Base-by-base conservation (phyloP, 768 basidiomycete genomes). In the Leccinellum luteum region DNA sequence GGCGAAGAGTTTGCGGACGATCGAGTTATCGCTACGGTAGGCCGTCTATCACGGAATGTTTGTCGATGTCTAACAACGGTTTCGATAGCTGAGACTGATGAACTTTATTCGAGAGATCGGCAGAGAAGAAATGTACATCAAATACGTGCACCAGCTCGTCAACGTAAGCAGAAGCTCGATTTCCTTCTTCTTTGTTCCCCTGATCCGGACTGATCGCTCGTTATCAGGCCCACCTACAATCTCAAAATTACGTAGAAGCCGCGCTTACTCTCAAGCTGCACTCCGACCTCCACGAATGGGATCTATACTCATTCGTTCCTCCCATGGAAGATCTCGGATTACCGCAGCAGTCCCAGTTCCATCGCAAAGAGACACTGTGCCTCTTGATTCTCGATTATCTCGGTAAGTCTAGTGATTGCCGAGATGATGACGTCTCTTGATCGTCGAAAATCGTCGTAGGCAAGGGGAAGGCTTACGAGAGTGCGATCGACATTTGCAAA, bases 391-490 rank as follows among this genome's bases (percentile, higher is more conserved):
- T 98, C n/a, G 94, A 97, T 69, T 94, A 94, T 65, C 83, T 98
- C 21, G 92, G 93, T 92, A 56, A 55, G 81, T 63, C 19, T 13
- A 30, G 17, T 21, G 15, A 8, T 48, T 52, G 10, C 61, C 27
- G 7, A 8, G 25, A 32, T n/a, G 48, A 45, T 1, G n/a, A 45
- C 38, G n/a, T 48, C 32, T 55, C 52, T 44, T 64, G 48, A 60
- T 34, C 15, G 47, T 43, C 31, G 6, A 54, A 58, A 10, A 41
- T 41, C 10, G 41, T 41, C 41, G 12, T 19, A 94, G 93, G 92
- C 51, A 92, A 94, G 73, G 96, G 95, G 10, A 94, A 96, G 66
- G 95, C 96, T n/a, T 98, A 93, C 84, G 96, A 98, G 73, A 88
- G 83, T 52, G 96, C 94, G 3, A 86, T 97, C 56, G 90, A 92